These are phyloP conservation scores for Circinella minor DNA, from an alignment of 371 early-diverging fungal genomes.

Conservation along the genomic window DNA sequence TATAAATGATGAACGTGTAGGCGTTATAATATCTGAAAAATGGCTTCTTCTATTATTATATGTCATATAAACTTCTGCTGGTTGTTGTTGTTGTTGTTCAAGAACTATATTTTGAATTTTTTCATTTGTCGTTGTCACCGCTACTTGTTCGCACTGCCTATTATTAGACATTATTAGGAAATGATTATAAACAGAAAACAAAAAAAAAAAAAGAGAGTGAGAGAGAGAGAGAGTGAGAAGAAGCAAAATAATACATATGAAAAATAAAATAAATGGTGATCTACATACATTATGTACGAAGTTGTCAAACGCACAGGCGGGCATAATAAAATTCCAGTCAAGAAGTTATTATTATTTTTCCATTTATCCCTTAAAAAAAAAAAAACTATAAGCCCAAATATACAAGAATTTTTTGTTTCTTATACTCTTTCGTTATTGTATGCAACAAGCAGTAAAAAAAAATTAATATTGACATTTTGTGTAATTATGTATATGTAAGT, in stretches of 20 bases:
- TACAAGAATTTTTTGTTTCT: too few relatives aligned
- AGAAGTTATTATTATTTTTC: neutral
- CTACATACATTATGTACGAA: too few relatives aligned
- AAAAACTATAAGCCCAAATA: neutral
- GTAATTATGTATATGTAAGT: neutral
- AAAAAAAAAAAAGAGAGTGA: too few relatives aligned
- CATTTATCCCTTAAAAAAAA: slow-evolving; percentile 1
- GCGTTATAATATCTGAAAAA: neutral
- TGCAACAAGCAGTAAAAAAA: neutral
- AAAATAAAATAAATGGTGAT: too few relatives aligned
- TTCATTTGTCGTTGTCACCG: neutral
- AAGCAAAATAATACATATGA: too few relatives aligned
- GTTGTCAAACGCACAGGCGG: too few relatives aligned
- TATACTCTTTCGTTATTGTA: too few relatives aligned
- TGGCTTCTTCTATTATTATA: neutral
- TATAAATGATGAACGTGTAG: neutral
- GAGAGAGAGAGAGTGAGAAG: too few relatives aligned
- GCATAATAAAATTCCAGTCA: neutral
- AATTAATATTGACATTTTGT: neutral
- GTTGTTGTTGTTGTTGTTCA: neutral
- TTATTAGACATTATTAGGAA: too few relatives aligned
- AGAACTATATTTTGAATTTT: neutral
- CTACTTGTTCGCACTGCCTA: too few relatives aligned
- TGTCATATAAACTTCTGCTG: too few relatives aligned
- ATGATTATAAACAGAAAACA: too few relatives aligned